Conservation (phyloP, 1,284 basidiomycete genomes). For the Tilletia setariae region DNA sequence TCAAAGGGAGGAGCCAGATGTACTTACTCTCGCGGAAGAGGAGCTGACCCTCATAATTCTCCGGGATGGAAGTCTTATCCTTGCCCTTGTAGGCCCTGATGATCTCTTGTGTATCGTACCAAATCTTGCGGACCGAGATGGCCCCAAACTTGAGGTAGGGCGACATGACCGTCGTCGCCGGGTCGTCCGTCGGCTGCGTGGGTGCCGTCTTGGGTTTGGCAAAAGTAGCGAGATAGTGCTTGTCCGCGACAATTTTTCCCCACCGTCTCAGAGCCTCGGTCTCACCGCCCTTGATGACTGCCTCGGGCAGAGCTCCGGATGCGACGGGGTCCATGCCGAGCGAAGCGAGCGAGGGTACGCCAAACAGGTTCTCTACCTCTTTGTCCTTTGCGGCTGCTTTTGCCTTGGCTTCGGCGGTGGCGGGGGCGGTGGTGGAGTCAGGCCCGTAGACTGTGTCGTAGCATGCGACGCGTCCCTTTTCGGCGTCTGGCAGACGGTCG, state of each 20-base stretch:
- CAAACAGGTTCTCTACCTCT: slow-evolving; percentile 45
- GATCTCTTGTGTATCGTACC: slow-evolving; percentile 37
- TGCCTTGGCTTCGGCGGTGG: too few species aligned
- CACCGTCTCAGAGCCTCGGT: slow-evolving; percentile 57
- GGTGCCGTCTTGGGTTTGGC: slow-evolving; percentile 59
- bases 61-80: slow-evolving; percentile 31
- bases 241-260: slow-evolving; percentile 55
- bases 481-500: slow-evolving; percentile 25
- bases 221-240: slow-evolving; percentile 57
- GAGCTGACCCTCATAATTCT: slow-evolving; percentile 52
- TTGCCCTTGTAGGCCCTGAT: slow-evolving; percentile 40
- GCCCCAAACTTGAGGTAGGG: slow-evolving; percentile 61
- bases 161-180: slow-evolving; percentile 54
- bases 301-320: slow-evolving; percentile 31
- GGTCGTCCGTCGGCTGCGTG: slow-evolving; percentile 28
- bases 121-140: slow-evolving; percentile 53
- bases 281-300: slow-evolving; percentile 58
- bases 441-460: slow-evolving; percentile 57
- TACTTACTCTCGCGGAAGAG: slow-evolving; percentile 55
- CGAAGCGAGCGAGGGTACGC: slow-evolving; percentile 59
- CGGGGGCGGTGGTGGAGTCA: slow-evolving; percentile 23
- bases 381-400: slow-evolving; percentile 48
- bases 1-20: background rate
- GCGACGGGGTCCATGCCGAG: slow-evolving; percentile 57
- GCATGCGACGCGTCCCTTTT: slow-evolving; percentile 30